phyloP scores from a whole-genome alignment of 441 rosid species.

The Rhodomyrtus psidioides region DNA sequence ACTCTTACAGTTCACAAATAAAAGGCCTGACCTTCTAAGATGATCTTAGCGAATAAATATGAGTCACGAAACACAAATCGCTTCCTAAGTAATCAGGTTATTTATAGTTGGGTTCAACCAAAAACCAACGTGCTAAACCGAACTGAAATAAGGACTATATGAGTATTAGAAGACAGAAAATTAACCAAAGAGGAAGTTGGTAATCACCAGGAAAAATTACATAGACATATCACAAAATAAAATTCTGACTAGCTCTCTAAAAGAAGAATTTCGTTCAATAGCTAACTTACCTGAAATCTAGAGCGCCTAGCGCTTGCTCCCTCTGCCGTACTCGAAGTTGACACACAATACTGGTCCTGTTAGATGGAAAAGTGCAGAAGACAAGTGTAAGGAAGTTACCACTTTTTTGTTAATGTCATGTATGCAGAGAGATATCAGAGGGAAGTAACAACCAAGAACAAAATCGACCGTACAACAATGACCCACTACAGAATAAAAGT shows the following conservation, averaged over 20 bases:
- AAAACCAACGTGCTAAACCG: not conserved
- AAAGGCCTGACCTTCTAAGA: not conserved
- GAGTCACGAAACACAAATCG: not conserved
- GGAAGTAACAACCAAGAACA: not conserved
- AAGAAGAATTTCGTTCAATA: not conserved
- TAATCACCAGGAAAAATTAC: not conserved
- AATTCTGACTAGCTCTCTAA: not conserved
- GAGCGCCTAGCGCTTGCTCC: slow-evolving; percentile 53
- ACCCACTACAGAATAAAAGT: not conserved
- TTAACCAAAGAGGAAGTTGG: not conserved
- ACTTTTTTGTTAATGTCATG: not conserved
- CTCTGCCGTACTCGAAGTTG: slow-evolving; percentile 35
- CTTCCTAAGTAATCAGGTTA: not conserved
- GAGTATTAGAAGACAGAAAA: not conserved
- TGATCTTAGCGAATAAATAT: not conserved
- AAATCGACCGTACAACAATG: not conserved
- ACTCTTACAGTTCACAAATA: not conserved
- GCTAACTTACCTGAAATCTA: slow-evolving; percentile 62
- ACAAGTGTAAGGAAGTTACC: not conserved
- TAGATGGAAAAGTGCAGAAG: slow-evolving; percentile 8
- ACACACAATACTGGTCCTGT: slow-evolving; percentile 72
- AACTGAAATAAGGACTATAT: not conserved
- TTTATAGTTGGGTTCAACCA: not conserved
- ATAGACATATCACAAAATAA: not conserved
- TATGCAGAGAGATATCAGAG: not conserved